Percentiles rank a stretch among this genome's conserved stretches.
Evolutionary conservation across 2,329 filamentous ascomycete genomes (phyloP).

Genomic region (Cladosporium sp.): DNA sequence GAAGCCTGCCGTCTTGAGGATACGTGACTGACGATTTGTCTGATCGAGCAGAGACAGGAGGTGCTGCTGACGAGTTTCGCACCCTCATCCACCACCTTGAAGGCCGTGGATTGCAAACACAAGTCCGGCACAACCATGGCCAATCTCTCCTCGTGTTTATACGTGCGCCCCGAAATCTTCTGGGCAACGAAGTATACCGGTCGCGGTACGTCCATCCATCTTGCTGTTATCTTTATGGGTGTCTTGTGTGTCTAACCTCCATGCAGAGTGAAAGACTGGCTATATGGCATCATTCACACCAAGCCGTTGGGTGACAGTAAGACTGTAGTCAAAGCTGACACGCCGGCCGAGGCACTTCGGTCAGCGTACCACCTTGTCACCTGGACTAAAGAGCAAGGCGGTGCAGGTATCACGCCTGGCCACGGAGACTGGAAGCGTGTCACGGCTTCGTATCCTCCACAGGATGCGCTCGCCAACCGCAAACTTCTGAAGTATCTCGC

Average conservation of each 20-base stretch:
- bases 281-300: conserved; percentile 12
- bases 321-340: conserved; percentile 15
- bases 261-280: conserved; percentile 16
- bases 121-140: conserved; percentile 14
- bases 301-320: conserved; percentile 16
- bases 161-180: conserved; percentile 12
- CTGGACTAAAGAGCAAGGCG: conserved; percentile 14
- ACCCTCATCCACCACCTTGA: conserved; percentile 12
- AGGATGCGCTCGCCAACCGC: conserved; percentile 12
- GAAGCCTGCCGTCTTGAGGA: not conserved
- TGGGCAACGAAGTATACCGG: conserved; percentile 13
- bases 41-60: not conserved
- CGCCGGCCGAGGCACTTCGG: conserved; percentile 13
- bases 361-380: conserved; percentile 16
- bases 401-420: conserved; percentile 13
- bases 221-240: not conserved
- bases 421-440: conserved; percentile 15
- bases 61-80: conserved; percentile 14
- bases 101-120: conserved; percentile 12
- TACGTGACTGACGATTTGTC: not conserved
- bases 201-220: not conserved
- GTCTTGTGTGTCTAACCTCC: not conserved
- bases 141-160: conserved; percentile 17
- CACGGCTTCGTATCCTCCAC: conserved; percentile 11
- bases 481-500: conserved; percentile 12